Base-by-base conservation (phyloP, 129 eudicot genomes). In the Flaveria trinervia region DNA sequence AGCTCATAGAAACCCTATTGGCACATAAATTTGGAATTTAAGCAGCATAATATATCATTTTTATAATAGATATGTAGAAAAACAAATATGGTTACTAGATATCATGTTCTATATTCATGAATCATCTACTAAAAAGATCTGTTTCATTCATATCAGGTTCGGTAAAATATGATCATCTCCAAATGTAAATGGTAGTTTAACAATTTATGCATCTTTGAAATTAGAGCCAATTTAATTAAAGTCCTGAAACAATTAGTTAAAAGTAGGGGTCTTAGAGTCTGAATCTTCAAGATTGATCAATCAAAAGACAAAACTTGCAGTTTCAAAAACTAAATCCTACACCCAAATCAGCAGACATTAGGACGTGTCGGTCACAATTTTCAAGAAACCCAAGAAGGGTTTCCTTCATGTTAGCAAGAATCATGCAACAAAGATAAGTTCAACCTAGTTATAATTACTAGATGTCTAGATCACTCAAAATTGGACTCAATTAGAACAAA, bases 181-280 rank as follows among this genome's bases (percentile, higher is more conserved):
- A 62, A 9, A 2, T 5, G 14, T 33, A 26, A 28, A 16, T 30
- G 5, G n/a, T n/a, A 8, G 65, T 65, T 49, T 69, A 69, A 54
- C 41, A 14, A 69, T 69, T 4, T 39, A 30, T 44, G 4, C 25
- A 78, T n/a, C 69, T 69, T 80, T 57, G 46, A 65, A 51, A 62
- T 22, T 36, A 50, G 59, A 72, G 39, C 73, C 78, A 51, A 49
- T 30, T 68, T 45, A 77, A 61, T 61, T 2, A 23, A 15, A 9
- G 67, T 41, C 57, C 26, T 49, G 20, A 59, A 69, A 70, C 3
- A 50, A 39, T 71, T 49, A 36, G 72, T 33, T 50, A 61, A 71
- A 33, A 71, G 26, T 49, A 64, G 18, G 72, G 65, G 64, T 68
- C 50, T 60, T 57, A 25, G 68, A 62, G 11, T 50, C 66, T 33